Evolutionary conservation across 2,329 filamentous ascomycete genomes (phyloP).

Genomic region (Stagonosporopsis cucurbitacearum): DNA sequence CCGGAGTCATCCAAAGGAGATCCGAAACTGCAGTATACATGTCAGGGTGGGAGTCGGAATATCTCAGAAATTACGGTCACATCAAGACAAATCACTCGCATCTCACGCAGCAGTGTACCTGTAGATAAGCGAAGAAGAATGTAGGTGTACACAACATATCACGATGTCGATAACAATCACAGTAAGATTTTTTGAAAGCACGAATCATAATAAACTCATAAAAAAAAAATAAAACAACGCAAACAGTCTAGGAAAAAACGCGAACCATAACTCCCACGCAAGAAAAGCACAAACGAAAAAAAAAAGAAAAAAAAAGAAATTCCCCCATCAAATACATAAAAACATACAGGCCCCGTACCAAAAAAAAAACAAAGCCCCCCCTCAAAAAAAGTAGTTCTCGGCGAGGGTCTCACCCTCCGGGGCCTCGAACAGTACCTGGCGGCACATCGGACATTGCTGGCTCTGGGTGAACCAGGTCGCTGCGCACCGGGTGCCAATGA

Average conservation of each 20-base stretch:
- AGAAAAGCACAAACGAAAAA: neutral
- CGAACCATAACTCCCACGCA: neutral
- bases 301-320: too few relatives aligned
- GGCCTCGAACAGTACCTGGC: neutral
- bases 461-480: neutral
- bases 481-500: neutral
- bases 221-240: too few relatives aligned
- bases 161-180: neutral
- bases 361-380: neutral
- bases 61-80: neutral
- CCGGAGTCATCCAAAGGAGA: neutral
- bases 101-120: neutral
- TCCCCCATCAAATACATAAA: neutral
- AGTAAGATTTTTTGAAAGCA: neutral
- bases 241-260: too few relatives aligned
- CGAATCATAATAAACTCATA: neutral
- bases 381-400: neutral
- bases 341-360: neutral
- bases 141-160: neutral
- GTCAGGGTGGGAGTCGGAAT: neutral
- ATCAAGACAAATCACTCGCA: neutral
- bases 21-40: neutral
- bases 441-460: conserved; percentile 1
- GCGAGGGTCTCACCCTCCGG: neutral
- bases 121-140: neutral